These are phyloP conservation scores for Candida nemodendra DNA, from an alignment of 805 yeast genomes.

Conservation along the genomic window DNA sequence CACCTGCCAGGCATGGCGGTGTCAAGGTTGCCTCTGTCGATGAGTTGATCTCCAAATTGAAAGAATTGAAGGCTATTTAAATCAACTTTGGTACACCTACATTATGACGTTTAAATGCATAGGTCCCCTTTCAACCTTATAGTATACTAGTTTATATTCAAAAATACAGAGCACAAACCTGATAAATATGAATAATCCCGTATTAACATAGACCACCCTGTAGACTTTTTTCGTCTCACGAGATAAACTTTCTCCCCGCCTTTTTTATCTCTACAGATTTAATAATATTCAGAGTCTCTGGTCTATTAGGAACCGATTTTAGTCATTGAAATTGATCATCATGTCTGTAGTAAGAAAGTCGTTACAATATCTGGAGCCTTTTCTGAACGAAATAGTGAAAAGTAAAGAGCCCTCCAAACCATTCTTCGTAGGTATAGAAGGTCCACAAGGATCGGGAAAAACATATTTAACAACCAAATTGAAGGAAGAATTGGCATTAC, in stretches of 20 bases:
- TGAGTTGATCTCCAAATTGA: constrained; percentile 74
- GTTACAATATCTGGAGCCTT: constrained; percentile 30
- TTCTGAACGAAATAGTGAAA: constrained; percentile 26
- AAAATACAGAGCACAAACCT: no score
- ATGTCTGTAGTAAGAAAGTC: constrained; percentile 21
- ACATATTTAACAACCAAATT: constrained; percentile 52
- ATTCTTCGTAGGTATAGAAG: constrained; percentile 56
- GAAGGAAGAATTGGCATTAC: constrained; percentile 29
- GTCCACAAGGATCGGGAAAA: constrained; percentile 83
- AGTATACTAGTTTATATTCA: no score
- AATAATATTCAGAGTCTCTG: not conserved
- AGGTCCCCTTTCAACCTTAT: no score
- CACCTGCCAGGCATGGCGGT: constrained; percentile 80
- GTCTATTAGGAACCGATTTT: not conserved
- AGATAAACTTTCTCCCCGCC: not conserved
- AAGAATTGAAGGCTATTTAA: constrained; percentile 69
- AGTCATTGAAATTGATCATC: not conserved
- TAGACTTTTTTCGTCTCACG: not conserved
- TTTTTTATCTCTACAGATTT: not conserved
- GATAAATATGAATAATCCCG: no score
- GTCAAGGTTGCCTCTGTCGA: constrained; percentile 77
- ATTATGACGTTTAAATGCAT: no score
- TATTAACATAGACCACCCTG: no score
- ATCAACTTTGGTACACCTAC: no score
- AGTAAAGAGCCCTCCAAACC: constrained; percentile 12